phyloP scores from a whole-genome alignment of 2,329 filamentous ascomycete genomes.

The Amauroascus niger region DNA sequence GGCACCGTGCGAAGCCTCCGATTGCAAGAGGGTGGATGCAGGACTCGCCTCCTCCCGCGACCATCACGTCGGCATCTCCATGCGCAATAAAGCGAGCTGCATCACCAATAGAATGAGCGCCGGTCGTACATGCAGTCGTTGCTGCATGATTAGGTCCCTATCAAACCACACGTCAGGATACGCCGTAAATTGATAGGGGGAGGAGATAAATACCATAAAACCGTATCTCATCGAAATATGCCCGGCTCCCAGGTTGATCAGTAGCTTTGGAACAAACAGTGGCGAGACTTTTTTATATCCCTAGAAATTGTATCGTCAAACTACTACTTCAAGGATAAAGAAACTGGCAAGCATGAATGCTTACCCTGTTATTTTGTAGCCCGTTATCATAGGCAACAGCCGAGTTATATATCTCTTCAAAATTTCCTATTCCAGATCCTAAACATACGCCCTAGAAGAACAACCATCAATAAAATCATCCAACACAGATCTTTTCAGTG shows the following conservation, averaged over 20 bases:
- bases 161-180: background rate
- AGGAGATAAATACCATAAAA: conserved; percentile 48
- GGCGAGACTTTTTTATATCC: conserved; percentile 91
- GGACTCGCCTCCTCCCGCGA: conserved; percentile 89
- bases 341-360: too few relatives aligned
- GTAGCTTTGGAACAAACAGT: conserved; percentile 79
- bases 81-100: conserved; percentile 85
- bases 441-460: conserved; percentile 65
- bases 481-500: background rate
- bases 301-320: conserved; percentile 38
- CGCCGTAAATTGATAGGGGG: background rate
- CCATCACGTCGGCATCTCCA: conserved; percentile 88
- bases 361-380: conserved; percentile 50
- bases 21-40: conserved; percentile 92
- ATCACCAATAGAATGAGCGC: conserved; percentile 88
- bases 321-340: too few relatives aligned
- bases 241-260: conserved; percentile 91
- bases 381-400: conserved; percentile 64
- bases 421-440: conserved; percentile 88
- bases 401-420: conserved; percentile 82
- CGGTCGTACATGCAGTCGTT: conserved; percentile 92
- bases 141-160: conserved; percentile 84
- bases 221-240: conserved; percentile 90
- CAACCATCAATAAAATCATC: background rate
- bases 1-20: conserved; percentile 78